Conservation (phyloP, 257 asterid species). For the Solanum neorickii region DNA sequence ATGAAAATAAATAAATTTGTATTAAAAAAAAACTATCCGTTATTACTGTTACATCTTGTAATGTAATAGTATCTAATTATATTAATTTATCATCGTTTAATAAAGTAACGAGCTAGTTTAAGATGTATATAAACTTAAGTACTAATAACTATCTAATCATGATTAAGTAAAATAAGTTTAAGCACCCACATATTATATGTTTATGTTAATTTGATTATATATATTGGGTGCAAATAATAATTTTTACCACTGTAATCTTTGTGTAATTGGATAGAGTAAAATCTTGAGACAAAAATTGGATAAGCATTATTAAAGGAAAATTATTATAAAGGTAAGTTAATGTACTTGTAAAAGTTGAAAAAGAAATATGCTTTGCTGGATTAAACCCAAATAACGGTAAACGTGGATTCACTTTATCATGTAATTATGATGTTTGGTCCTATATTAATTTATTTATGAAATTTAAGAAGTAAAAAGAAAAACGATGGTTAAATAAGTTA, state of each 20-base stretch:
- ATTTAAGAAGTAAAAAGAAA: neutral
- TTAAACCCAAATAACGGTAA: neutral
- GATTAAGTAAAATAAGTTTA: neutral
- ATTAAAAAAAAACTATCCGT: neutral
- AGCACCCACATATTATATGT: neutral
- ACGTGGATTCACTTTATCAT: neutral
- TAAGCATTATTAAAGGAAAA: neutral
- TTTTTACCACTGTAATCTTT: neutral
- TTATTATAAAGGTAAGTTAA: neutral
- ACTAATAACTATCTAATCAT: neutral
- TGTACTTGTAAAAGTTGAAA: neutral
- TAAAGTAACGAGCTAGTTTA: neutral
- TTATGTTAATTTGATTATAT: neutral
- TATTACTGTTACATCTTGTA: neutral
- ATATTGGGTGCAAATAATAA: neutral
- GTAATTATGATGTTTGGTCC: neutral
- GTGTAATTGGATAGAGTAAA: neutral
- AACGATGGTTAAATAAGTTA: no score
- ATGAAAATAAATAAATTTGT: neutral
- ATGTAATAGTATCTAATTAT: neutral
- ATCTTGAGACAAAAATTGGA: neutral
- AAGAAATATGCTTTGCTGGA: neutral
- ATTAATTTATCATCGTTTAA: neutral
- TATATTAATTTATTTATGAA: neutral
- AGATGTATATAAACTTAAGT: neutral